Evolutionary conservation across 805 yeast genomes (phyloP).

Genomic region (Wickerhamiella shivajii): DNA sequence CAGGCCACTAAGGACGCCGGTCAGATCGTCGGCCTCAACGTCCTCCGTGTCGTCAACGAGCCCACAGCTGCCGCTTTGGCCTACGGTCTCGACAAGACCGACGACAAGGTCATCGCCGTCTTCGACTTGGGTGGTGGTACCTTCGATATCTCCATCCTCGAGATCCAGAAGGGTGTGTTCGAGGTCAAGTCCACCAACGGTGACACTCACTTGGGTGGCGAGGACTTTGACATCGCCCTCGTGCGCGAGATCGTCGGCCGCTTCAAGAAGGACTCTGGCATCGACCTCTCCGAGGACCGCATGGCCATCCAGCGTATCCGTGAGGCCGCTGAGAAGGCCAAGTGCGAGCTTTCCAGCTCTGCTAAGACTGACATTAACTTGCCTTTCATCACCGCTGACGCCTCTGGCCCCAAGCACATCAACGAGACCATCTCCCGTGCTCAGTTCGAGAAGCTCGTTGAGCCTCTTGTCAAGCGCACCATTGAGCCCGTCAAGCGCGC

Average conservation of each 20-base stretch:
- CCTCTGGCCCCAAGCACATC: slow-evolving; percentile 66
- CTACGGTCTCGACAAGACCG: slow-evolving; percentile 80
- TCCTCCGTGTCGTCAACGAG: slow-evolving; percentile 77
- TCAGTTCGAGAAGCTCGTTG: slow-evolving; percentile 53
- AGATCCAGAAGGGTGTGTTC: slow-evolving; percentile 94
- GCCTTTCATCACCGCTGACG: slow-evolving; percentile 80
- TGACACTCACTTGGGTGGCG: slow-evolving; percentile 90
- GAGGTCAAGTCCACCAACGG: slow-evolving; percentile 97
- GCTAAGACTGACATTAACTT: slow-evolving; percentile 60
- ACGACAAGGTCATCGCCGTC: slow-evolving; percentile 79
- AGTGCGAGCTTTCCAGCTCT: slow-evolving; percentile 69
- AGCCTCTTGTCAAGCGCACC: slow-evolving; percentile 56
- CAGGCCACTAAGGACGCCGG: slow-evolving; percentile 96
- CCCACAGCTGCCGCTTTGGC: slow-evolving; percentile 93
- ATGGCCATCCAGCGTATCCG: slow-evolving; percentile 76
- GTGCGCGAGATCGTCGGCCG: slow-evolving; percentile 70
- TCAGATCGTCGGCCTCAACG: slow-evolving; percentile 88
- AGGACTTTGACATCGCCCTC: slow-evolving; percentile 75
- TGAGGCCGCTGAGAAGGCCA: slow-evolving; percentile 82
- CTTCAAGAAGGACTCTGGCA: slow-evolving; percentile 62
- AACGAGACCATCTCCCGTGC: slow-evolving; percentile 54
- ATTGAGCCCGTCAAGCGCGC: slow-evolving; percentile 70
- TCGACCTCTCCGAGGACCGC: slow-evolving; percentile 49
- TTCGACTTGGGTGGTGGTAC: slow-evolving; percentile 99
- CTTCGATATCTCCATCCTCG: slow-evolving; percentile 89